These are phyloP conservation scores for Phytopythium vexans DNA, from an alignment of 352 stramenopile species.

Conservation along the genomic window DNA sequence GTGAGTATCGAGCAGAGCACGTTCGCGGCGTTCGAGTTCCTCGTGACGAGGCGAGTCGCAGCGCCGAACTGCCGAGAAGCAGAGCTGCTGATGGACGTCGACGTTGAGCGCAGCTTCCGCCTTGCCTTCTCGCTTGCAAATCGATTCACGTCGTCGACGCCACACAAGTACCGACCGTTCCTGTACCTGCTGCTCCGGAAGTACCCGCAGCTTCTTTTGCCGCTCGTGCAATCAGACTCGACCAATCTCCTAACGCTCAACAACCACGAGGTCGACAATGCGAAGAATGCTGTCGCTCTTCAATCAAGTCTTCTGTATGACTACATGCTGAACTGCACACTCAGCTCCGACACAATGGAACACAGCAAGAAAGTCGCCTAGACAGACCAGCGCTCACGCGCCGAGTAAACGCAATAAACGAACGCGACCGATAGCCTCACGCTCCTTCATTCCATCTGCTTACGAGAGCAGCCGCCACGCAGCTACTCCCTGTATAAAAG, in stretches of 20 bases:
- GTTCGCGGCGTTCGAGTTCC: slow-evolving; percentile 24
- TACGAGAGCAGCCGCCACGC: too few relatives aligned
- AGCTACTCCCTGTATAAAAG: too few relatives aligned
- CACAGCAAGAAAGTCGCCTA: slow-evolving; percentile 2
- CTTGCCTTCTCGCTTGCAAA: slow-evolving; percentile 30
- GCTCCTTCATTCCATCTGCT: too few relatives aligned
- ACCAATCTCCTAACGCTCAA: too few relatives aligned
- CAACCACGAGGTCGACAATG: neutral
- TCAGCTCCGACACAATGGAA: neutral
- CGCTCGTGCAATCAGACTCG: slow-evolving; percentile 13
- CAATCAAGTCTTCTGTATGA: slow-evolving; percentile 55
- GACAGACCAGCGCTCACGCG: too few relatives aligned
- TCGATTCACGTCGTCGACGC: slow-evolving; percentile 21
- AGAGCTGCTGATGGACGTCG: slow-evolving; percentile 29
- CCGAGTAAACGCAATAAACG: too few relatives aligned
- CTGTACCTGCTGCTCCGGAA: slow-evolving; percentile 30
- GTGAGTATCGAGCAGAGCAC: slow-evolving; percentile 43
- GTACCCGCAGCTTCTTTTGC: slow-evolving; percentile 24
- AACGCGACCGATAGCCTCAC: too few relatives aligned
- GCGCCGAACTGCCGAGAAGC: neutral
- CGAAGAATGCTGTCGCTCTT: slow-evolving; percentile 34
- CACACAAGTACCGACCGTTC: slow-evolving; percentile 32
- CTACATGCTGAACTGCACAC: slow-evolving; percentile 24
- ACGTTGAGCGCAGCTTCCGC: slow-evolving; percentile 33
- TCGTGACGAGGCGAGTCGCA: slow-evolving; percentile 7